phyloP scores from a whole-genome alignment of 2,329 filamentous ascomycete genomes.

The Trichoderma koningiopsis region DNA sequence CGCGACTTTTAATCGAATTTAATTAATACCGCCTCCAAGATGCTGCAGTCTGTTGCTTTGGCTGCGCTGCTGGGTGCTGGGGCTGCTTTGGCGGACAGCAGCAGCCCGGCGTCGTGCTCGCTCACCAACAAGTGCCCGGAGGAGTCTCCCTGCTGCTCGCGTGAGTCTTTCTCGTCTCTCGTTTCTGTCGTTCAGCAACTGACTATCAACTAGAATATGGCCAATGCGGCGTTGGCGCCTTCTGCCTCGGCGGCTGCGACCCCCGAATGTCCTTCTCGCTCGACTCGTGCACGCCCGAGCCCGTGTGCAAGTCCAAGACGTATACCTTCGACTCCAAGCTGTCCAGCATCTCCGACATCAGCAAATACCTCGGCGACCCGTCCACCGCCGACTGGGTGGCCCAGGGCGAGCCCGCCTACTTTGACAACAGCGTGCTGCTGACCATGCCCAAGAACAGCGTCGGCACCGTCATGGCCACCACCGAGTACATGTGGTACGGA shows the following conservation, averaged over 20 bases:
- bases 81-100: constrained; percentile 38
- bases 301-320: constrained; percentile 74
- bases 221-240: constrained; percentile 89
- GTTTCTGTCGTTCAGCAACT: background rate
- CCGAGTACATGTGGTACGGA: constrained; percentile 95
- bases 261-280: constrained; percentile 79
- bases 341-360: constrained; percentile 68
- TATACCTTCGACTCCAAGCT: constrained; percentile 72
- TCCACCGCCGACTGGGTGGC: constrained; percentile 83
- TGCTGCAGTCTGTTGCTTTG: constrained; percentile 39
- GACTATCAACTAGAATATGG: constrained; percentile 60
- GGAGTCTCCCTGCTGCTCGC: constrained; percentile 75
- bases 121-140: constrained; percentile 66
- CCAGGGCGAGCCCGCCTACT: constrained; percentile 71
- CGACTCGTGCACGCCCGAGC: constrained; percentile 81
- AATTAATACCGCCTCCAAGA: constrained; percentile 22
- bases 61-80: constrained; percentile 39
- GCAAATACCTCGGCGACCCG: constrained; percentile 84
- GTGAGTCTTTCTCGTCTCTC: constrained; percentile 55
- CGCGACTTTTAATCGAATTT: background rate
- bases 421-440: constrained; percentile 72
- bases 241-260: constrained; percentile 94
- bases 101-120: constrained; percentile 49
- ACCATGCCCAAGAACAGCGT: constrained; percentile 87
- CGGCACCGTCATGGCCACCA: constrained; percentile 82